These are phyloP conservation scores for Halophytophthora batemanensis DNA, from an alignment of 352 stramenopile genomes.

Conservation along the genomic window DNA sequence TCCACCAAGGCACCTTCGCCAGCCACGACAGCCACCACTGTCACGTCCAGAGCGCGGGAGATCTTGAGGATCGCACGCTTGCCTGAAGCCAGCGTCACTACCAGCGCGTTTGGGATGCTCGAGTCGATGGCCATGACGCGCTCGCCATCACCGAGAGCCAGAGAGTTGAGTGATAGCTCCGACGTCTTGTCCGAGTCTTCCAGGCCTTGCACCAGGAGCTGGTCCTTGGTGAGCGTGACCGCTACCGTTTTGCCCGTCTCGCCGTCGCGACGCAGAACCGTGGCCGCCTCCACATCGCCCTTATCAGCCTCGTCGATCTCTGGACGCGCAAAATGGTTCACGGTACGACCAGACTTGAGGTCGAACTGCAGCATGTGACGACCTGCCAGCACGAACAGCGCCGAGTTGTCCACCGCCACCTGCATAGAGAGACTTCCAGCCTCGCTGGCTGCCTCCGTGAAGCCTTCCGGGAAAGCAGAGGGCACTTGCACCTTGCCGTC, in stretches of 20 bases:
- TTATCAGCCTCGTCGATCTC: slow-evolving; percentile 36
- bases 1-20: slow-evolving; percentile 43
- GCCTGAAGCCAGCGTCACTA: slow-evolving; percentile 48
- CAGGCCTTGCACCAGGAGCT: slow-evolving; percentile 37
- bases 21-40: slow-evolving; percentile 38
- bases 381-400: slow-evolving; percentile 47
- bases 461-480: slow-evolving; percentile 27
- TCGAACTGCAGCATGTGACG: slow-evolving; percentile 41
- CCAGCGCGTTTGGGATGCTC: slow-evolving; percentile 41
- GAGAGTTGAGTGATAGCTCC: slow-evolving; percentile 30
- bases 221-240: slow-evolving; percentile 25
- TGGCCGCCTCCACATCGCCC: slow-evolving; percentile 14
- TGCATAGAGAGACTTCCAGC: slow-evolving; percentile 26
- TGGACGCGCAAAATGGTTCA: slow-evolving; percentile 38
- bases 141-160: slow-evolving; percentile 26
- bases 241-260: slow-evolving; percentile 31
- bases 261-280: slow-evolving; percentile 34
- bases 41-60: slow-evolving; percentile 28
- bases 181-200: slow-evolving; percentile 24
- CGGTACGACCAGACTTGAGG: slow-evolving; percentile 22
- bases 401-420: slow-evolving; percentile 42
- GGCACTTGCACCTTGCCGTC: slow-evolving; percentile 48
- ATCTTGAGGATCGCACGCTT: slow-evolving; percentile 62
- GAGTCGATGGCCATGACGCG: slow-evolving; percentile 39
- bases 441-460: slow-evolving; percentile 24